Evolutionary conservation across 2,329 filamentous ascomycete genomes (phyloP).

Genomic region (Epichloe uncinata): DNA sequence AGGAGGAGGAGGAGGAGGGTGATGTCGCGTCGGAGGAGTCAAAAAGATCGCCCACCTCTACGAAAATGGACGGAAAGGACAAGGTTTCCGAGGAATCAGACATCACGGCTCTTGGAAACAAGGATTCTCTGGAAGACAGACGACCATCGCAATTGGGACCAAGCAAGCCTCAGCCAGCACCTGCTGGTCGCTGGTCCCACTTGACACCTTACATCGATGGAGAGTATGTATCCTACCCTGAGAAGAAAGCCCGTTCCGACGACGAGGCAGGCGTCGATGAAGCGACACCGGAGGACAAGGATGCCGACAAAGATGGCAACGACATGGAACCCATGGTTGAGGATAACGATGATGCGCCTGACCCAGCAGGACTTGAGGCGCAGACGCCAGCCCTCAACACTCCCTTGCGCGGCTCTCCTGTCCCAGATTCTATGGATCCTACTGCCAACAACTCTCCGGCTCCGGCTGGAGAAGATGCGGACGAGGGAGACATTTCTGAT

Average conservation of each 20-base stretch:
- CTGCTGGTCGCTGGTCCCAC: constrained; percentile 22
- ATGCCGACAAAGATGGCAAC: constrained; percentile 11
- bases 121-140: neutral
- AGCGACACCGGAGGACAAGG: constrained; percentile 19
- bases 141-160: constrained; percentile 3
- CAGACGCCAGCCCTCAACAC: constrained; percentile 26
- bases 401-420: constrained; percentile 25
- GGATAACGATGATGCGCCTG: constrained; percentile 20
- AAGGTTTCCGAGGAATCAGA: neutral
- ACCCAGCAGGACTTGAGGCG: constrained; percentile 17
- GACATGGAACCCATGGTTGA: constrained; percentile 21
- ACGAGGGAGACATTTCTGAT: constrained; percentile 23
- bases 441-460: constrained; percentile 25
- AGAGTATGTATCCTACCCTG: constrained; percentile 26
- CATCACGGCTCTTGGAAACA: neutral
- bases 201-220: constrained; percentile 28
- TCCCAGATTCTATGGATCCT: constrained; percentile 24
- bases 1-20: neutral
- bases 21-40: neutral
- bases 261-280: constrained; percentile 20
- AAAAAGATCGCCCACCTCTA: neutral
- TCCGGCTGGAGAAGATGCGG: constrained; percentile 22
- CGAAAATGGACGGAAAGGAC: neutral
- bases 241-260: constrained; percentile 20
- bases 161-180: constrained; percentile 17